phyloP scores from a whole-genome alignment of 1,284 basidiomycete species.

The Puccinia horiana region DNA sequence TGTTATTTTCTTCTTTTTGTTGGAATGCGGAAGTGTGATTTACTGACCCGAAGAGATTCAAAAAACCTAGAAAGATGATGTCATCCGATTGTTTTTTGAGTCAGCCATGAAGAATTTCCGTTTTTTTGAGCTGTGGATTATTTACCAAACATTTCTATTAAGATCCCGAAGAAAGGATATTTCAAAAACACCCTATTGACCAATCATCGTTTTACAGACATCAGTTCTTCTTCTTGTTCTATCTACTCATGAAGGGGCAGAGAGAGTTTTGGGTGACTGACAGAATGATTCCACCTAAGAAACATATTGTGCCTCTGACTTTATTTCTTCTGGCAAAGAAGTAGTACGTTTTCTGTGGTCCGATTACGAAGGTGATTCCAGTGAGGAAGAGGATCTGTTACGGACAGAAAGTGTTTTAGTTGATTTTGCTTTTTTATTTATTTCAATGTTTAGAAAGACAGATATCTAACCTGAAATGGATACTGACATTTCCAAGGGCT shows the following conservation, averaged over 20 bases:
- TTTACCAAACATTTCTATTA: constrained; percentile 96
- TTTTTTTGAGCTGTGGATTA: constrained; percentile 40
- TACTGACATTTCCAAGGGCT: constrained; percentile 79
- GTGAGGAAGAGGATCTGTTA: constrained; percentile 74
- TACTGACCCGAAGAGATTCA: constrained; percentile 94
- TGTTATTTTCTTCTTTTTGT: too few relatives aligned
- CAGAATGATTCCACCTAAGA: constrained; percentile 58
- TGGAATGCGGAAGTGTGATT: too few relatives aligned
- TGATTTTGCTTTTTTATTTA: not conserved
- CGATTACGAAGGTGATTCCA: constrained; percentile 89
- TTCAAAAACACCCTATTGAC: constrained; percentile 70
- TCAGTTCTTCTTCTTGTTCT: not conserved
- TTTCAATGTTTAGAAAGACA: not conserved
- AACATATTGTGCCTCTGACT: constrained; percentile 72
- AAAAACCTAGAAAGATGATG: constrained; percentile 64
- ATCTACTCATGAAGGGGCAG: not conserved
- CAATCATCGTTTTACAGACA: not conserved
- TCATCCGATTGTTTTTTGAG: not conserved
- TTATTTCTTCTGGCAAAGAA: constrained; percentile 98
- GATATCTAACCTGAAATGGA: constrained; percentile 19
- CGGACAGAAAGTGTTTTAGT: constrained; percentile 67
- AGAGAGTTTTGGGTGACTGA: constrained; percentile 20
- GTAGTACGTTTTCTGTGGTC: constrained; percentile 87
- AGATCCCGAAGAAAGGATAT: constrained; percentile 88
- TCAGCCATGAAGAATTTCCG: not conserved